Percentiles rank a stretch among this genome's conserved stretches.
Conservation (phyloP, 2,329 filamentous ascomycete genomes). For the Ceratocystis papillata region DNA sequence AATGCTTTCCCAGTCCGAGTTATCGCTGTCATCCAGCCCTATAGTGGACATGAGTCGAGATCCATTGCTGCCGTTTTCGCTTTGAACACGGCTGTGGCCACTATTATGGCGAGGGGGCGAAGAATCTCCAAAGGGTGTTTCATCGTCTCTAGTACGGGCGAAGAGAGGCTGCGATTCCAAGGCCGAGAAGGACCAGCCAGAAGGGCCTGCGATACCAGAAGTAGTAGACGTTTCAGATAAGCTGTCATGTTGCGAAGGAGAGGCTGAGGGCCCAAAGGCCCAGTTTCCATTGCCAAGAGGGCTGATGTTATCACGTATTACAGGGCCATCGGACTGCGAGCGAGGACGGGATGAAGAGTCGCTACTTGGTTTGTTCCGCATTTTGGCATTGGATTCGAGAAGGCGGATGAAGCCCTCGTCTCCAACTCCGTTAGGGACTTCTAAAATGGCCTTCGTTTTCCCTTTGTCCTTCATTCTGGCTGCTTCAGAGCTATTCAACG, state of each 20-base stretch:
- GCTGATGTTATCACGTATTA: constrained; percentile 36
- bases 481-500: not conserved
- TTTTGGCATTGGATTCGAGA: constrained; percentile 3
- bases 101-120: constrained; percentile 18
- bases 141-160: constrained; percentile 21
- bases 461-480: not conserved
- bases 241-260: not conserved
- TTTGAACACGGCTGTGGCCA: constrained; percentile 7
- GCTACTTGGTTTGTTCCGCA: not conserved
- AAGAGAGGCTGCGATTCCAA: constrained; percentile 23
- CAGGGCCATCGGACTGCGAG: constrained; percentile 48
- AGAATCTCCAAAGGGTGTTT: constrained; percentile 20
- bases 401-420: not conserved
- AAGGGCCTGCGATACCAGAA: not conserved
- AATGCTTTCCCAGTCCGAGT: constrained; percentile 22
- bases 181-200: constrained; percentile 21
- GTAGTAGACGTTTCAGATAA: not conserved
- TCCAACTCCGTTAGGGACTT: not conserved
- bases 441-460: not conserved
- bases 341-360: constrained; percentile 30
- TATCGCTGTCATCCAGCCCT: constrained; percentile 1
- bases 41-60: constrained; percentile 15
- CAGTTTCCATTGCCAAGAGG: constrained; percentile 51
- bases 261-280: constrained; percentile 29
- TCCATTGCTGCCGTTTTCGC: constrained; percentile 6